Conservation (phyloP, 192 early-diverging fungal species). For the Podochytrium sp. region DNA sequence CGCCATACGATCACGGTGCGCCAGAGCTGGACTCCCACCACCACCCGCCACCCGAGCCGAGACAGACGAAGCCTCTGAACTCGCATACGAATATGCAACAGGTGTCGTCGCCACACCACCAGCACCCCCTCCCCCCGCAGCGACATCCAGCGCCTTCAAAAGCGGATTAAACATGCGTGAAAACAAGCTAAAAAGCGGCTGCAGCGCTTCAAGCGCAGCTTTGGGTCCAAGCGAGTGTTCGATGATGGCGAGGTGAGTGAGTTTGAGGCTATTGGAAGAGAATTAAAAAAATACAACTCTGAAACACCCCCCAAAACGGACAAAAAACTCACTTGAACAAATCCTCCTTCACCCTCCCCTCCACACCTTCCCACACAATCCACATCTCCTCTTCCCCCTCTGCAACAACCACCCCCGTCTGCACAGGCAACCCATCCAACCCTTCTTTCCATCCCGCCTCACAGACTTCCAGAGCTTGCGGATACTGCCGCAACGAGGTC, state of each 20-base stretch:
- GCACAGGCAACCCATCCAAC: conserved; percentile 20
- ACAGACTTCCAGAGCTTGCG: conserved; percentile 47
- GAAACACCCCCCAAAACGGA: not conserved
- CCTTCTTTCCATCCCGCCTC: conserved; percentile 47
- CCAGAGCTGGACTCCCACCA: no score
- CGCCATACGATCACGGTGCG: no score
- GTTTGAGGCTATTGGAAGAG: conserved; percentile 36
- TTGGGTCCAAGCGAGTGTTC: conserved; percentile 37
- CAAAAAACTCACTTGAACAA: conserved; percentile 46
- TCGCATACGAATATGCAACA: conserved; percentile 16
- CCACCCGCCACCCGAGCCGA: no score
- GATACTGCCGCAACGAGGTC: conserved; percentile 38
- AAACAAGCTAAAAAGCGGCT: conserved; percentile 37
- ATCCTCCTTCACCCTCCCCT: conserved; percentile 35
- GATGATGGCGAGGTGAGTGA: conserved; percentile 51
- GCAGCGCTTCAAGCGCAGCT: conserved; percentile 41
- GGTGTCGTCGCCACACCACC: not conserved
- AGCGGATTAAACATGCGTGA: conserved; percentile 30
- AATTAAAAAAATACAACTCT: conserved; percentile 9
- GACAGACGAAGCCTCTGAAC: conserved; percentile 5
- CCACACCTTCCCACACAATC: conserved; percentile 35
- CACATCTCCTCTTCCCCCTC: conserved; percentile 29
- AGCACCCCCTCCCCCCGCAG: not conserved
- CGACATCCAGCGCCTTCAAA: conserved; percentile 18
- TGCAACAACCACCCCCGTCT: not conserved